These are phyloP conservation scores for Aspergillus conjunctus DNA, from an alignment of 495 filamentous ascomycete species.

Conservation along the genomic window DNA sequence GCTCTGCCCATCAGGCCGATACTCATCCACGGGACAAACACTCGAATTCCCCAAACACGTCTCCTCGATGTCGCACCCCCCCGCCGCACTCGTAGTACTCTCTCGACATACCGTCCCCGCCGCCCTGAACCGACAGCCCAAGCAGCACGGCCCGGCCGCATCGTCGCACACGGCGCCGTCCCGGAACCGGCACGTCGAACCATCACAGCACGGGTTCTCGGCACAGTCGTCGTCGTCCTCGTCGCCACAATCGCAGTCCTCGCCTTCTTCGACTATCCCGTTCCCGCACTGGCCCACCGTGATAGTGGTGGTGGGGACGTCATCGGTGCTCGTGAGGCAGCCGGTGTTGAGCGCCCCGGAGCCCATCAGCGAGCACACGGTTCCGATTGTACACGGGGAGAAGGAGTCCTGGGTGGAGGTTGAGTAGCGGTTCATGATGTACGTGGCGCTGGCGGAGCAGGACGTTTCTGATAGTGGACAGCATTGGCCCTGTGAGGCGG, in stretches of 20 bases:
- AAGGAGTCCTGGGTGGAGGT: slow-evolving; percentile 68
- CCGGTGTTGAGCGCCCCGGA: slow-evolving; percentile 65
- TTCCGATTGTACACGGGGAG: slow-evolving; percentile 83
- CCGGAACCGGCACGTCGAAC: slow-evolving; percentile 81
- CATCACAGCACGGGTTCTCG: slow-evolving; percentile 67
- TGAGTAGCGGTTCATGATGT: slow-evolving; percentile 91
- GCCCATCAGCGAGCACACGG: slow-evolving; percentile 79
- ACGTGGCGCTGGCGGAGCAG: slow-evolving; percentile 72
- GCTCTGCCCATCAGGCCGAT: slow-evolving; percentile 61
- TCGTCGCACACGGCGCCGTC: slow-evolving; percentile 73
- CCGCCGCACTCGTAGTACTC: too few species aligned
- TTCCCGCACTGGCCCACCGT: slow-evolving; percentile 82
- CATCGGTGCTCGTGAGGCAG: slow-evolving; percentile 75
- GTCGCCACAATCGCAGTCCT: slow-evolving; percentile 90
- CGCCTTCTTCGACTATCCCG: slow-evolving; percentile 88
- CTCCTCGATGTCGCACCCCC: slow-evolving; percentile 79
- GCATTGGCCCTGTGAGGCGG: slow-evolving; percentile 67
- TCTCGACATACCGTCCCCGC: slow-evolving; percentile 67
- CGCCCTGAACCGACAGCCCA: slow-evolving; percentile 66
- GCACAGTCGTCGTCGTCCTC: too few species aligned
- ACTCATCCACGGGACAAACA: slow-evolving; percentile 67
- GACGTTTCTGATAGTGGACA: slow-evolving; percentile 67
- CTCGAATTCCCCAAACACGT: slow-evolving; percentile 67
- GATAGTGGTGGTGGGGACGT: slow-evolving; percentile 71
- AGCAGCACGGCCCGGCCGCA: slow-evolving; percentile 79